phyloP scores from a whole-genome alignment of 1,139 yeast genomes.

The Geotrichum restrictum region DNA sequence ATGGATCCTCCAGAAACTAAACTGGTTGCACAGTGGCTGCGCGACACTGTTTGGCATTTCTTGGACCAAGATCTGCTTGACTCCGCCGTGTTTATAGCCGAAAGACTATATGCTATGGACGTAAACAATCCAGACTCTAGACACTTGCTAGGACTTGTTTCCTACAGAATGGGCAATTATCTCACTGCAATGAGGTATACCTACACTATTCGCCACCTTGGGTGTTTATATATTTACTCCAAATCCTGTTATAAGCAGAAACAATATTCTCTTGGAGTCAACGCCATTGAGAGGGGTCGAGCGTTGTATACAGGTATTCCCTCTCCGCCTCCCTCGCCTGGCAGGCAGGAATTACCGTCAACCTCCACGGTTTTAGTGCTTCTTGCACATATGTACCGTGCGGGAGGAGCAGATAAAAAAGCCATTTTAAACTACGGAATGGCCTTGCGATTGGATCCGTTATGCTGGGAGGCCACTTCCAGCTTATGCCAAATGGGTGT shows the following conservation, averaged over 20 bases:
- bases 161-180: constrained; percentile 52
- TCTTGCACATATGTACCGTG: constrained; percentile 65
- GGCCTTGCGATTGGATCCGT: constrained; percentile 71
- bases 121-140: constrained; percentile 50
- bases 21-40: constrained; percentile 14
- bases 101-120: constrained; percentile 60
- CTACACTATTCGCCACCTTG: constrained; percentile 49
- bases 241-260: constrained; percentile 58
- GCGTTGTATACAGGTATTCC: constrained; percentile 5
- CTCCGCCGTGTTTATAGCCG: constrained; percentile 80
- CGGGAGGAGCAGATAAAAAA: constrained; percentile 58
- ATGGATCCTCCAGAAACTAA: too few relatives aligned
- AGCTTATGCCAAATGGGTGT: constrained; percentile 60
- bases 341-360: constrained; percentile 14
- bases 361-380: constrained; percentile 48
- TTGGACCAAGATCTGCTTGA: constrained; percentile 64
- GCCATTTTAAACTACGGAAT: constrained; percentile 65
- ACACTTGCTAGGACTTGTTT: constrained; percentile 61
- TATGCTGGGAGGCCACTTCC: constrained; percentile 81
- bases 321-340: too few relatives aligned
- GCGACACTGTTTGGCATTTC: constrained; percentile 52
- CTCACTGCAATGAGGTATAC: constrained; percentile 48
- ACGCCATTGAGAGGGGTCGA: constrained; percentile 42
- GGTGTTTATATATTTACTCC: constrained; percentile 70
- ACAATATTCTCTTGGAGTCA: constrained; percentile 60